These are phyloP conservation scores for Coemansia sp. DNA, from an alignment of 192 early-diverging fungal genomes.

Conservation along the genomic window DNA sequence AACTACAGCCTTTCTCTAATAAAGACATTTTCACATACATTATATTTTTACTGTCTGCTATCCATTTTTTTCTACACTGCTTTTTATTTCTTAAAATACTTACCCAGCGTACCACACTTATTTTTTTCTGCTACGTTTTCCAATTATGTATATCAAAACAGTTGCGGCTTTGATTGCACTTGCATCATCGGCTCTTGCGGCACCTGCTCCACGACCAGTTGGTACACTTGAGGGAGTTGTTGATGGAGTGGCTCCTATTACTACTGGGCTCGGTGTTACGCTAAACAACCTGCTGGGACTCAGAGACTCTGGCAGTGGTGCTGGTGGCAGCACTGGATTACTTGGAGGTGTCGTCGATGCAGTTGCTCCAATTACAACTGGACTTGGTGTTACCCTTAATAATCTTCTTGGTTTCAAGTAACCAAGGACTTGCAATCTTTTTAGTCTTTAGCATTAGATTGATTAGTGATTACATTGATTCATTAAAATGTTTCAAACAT, in stretches of 20 bases:
- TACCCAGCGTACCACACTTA: neutral
- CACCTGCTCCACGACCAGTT: slow-evolving; percentile 4
- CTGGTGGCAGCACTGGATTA: slow-evolving; percentile 8
- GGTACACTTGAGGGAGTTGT: slow-evolving; percentile 17
- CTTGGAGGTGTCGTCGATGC: slow-evolving; percentile 23
- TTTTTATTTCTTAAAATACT: too few relatives aligned
- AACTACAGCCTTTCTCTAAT: neutral
- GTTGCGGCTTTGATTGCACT: neutral
- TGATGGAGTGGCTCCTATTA: slow-evolving; percentile 21
- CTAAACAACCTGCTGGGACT: slow-evolving; percentile 11
- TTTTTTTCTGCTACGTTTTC: neutral
- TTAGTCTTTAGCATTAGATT: too few relatives aligned
- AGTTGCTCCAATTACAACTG: slow-evolving; percentile 16
- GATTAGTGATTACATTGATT: too few relatives aligned
- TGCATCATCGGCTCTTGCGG: slow-evolving; percentile 3
- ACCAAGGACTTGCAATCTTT: too few relatives aligned
- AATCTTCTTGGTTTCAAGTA: slow-evolving; percentile 12
- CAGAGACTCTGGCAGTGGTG: neutral
- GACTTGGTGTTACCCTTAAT: slow-evolving; percentile 12
- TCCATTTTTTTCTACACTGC: too few relatives aligned
- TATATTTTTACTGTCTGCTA: neutral
- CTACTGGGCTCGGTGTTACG: slow-evolving; percentile 12
- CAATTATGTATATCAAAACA: slow-evolving; percentile 4
- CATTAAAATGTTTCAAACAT: too few relatives aligned
- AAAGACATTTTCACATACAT: neutral